A percentile compares a stretch with the other conserved stretches of the same genome.
These are phyloP conservation scores for Tricholoma terreum DNA, from an alignment of 768 basidiomycete genomes.

Conservation along the genomic window DNA sequence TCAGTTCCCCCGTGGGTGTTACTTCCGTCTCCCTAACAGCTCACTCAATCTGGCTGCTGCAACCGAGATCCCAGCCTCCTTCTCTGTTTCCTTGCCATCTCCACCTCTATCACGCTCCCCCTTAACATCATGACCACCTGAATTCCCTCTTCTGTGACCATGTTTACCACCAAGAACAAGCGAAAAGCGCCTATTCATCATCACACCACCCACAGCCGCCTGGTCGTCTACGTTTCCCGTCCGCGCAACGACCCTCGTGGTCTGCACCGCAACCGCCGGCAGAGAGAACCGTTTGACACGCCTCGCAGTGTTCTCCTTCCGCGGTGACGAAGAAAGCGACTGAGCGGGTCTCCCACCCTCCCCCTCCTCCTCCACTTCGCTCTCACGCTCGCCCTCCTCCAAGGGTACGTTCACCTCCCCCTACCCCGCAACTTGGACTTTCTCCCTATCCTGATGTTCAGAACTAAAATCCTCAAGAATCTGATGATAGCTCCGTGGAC, in stretches of 20 bases:
- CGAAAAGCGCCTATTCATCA: constrained; percentile 59
- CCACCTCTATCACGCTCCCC: constrained; percentile 10
- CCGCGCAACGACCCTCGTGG: constrained; percentile 66
- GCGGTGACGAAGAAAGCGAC: constrained; percentile 25
- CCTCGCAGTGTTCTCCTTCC: constrained; percentile 60
- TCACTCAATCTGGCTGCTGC: constrained; percentile 56
- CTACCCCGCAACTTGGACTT: neutral
- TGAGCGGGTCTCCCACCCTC: constrained; percentile 6
- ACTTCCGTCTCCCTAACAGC: constrained; percentile 41
- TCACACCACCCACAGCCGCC: neutral
- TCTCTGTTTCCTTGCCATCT: constrained; percentile 12
- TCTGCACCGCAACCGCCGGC: constrained; percentile 53
- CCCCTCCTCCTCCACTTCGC: constrained; percentile 4
- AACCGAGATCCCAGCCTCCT: constrained; percentile 39
- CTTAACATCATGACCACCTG: constrained; percentile 23
- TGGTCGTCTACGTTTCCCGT: constrained; percentile 21
- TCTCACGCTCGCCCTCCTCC: constrained; percentile 10
- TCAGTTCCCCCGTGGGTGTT: neutral
- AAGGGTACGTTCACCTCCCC: constrained; percentile 8
- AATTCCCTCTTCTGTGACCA: constrained; percentile 6
- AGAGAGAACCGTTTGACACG: constrained; percentile 69
- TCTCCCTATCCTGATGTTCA: constrained; percentile 18
- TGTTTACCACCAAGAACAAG: constrained; percentile 46
- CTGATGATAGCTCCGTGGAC: constrained; percentile 64
- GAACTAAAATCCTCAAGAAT: constrained; percentile 61